These are phyloP conservation scores for Trichoderma gracile DNA, from an alignment of 2,329 filamentous ascomycete genomes.

Conservation along the genomic window DNA sequence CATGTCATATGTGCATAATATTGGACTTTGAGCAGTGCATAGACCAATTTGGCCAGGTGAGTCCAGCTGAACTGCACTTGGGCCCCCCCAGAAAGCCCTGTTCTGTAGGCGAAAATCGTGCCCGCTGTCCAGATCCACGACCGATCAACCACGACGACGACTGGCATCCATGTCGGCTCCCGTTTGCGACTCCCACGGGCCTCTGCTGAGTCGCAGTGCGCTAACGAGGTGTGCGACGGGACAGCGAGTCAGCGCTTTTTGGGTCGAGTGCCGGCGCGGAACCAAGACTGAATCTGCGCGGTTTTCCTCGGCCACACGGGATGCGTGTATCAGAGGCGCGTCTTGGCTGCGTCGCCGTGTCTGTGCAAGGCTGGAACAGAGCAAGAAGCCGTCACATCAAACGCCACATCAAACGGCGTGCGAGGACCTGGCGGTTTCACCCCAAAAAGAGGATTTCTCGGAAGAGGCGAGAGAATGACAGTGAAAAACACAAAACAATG, in stretches of 20 bases:
- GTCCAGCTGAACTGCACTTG: no score
- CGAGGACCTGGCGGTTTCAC: background rate
- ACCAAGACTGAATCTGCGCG: background rate
- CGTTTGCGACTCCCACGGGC: constrained; percentile 4
- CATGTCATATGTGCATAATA: no score
- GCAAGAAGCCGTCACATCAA: background rate
- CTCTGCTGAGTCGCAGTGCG: constrained; percentile 7
- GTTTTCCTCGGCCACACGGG: constrained; percentile 10
- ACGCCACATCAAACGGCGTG: constrained; percentile 12
- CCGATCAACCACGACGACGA: constrained; percentile 3
- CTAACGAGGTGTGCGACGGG: constrained; percentile 16
- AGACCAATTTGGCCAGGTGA: no score
- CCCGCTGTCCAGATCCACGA: constrained; percentile 2
- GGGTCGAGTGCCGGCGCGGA: background rate
- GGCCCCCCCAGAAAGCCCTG: no score
- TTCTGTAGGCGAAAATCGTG: no score
- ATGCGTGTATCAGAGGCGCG: background rate
- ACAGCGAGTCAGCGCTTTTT: constrained; percentile 13
- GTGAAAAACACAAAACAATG: no score
- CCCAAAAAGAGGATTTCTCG: background rate
- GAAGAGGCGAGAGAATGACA: background rate
- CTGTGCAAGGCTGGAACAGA: background rate
- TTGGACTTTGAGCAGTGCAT: no score
- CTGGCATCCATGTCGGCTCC: background rate
- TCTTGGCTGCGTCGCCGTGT: background rate